Conservation (phyloP, 306 rosid genomes). For the Trichosanthes truncata region DNA sequence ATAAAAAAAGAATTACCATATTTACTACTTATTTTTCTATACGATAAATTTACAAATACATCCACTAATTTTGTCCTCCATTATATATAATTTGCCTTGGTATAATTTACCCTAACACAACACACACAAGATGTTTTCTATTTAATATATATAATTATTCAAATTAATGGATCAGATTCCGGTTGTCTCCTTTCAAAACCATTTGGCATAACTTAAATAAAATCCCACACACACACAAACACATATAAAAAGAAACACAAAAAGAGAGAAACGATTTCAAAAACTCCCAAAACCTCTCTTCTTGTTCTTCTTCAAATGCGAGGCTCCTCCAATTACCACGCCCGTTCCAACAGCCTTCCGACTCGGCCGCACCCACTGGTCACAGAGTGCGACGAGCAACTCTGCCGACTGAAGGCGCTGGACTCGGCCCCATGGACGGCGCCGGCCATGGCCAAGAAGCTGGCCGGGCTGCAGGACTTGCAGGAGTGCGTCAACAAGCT, state of each 20-base stretch:
- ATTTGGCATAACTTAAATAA: neutral
- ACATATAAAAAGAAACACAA: neutral
- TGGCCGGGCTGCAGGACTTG: slow-evolving; percentile 16
- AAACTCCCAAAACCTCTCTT: neutral
- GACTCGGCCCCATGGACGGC: slow-evolving; percentile 4
- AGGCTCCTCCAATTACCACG: slow-evolving; percentile 14
- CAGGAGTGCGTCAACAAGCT: slow-evolving; percentile 13
- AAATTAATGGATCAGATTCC: slow-evolving; percentile 3
- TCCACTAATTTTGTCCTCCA: too few relatives aligned
- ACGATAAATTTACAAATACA: too few relatives aligned
- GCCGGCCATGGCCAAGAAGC: neutral
- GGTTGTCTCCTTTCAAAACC: neutral
- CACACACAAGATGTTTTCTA: too few relatives aligned
- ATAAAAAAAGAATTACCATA: too few relatives aligned
- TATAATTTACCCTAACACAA: too few relatives aligned
- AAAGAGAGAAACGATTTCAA: neutral
- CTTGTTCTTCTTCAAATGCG: slow-evolving; percentile 10
- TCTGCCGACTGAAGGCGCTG: slow-evolving; percentile 5
- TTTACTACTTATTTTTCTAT: too few relatives aligned
- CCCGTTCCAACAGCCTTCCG: slow-evolving; percentile 20
- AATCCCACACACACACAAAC: neutral
- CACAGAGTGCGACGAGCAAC: slow-evolving; percentile 13
- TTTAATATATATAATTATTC: too few relatives aligned
- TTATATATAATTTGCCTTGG: too few relatives aligned
- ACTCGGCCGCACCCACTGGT: slow-evolving; percentile 18